Evolutionary conservation across 805 yeast genomes (phyloP).

Genomic region (Zygosaccharomyces kombuchaensis): DNA sequence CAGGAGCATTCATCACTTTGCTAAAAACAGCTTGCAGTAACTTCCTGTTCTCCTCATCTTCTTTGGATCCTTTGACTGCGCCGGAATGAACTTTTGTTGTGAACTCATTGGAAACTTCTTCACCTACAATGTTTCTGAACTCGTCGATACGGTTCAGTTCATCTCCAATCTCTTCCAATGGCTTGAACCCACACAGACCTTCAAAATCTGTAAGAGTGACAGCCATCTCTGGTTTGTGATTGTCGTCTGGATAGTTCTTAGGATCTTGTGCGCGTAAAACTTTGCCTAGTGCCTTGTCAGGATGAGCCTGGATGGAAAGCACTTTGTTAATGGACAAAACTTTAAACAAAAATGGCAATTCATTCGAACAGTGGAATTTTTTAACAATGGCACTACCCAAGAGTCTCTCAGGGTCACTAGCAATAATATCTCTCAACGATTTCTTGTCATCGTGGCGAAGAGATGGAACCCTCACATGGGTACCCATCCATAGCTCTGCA

Average conservation of each 20-base stretch:
- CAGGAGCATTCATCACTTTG: constrained; percentile 79
- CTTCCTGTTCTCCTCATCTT: constrained; percentile 54
- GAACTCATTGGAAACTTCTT: constrained; percentile 52
- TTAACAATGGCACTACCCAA: constrained; percentile 56
- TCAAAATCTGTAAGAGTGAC: constrained; percentile 93
- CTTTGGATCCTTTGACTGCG: constrained; percentile 46
- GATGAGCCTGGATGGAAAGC: constrained; percentile 94
- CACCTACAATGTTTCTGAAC: constrained; percentile 65
- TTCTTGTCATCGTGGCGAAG: constrained; percentile 49
- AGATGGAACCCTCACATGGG: constrained; percentile 91
- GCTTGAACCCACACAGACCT: constrained; percentile 97
- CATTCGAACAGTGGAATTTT: constrained; percentile 64
- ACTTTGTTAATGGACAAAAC: constrained; percentile 92
- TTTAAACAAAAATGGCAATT: constrained; percentile 88
- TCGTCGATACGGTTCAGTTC: constrained; percentile 75
- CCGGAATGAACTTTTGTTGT: constrained; percentile 41
- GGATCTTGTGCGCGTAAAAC: constrained; percentile 80
- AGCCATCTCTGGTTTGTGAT: constrained; percentile 99
- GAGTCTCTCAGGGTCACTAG: constrained; percentile 50
- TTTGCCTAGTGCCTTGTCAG: constrained; percentile 80
- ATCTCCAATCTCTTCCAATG: constrained; percentile 68
- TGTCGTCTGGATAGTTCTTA: constrained; percentile 91
- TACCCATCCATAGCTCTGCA: constrained; percentile 99
- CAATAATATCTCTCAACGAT: constrained; percentile 63
- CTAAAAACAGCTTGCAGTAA: constrained; percentile 73